A percentile compares a stretch with the other conserved stretches of the same genome.
phyloP scores from a whole-genome alignment of 352 stramenopile genomes.

The Thalassiosira hispida region DNA sequence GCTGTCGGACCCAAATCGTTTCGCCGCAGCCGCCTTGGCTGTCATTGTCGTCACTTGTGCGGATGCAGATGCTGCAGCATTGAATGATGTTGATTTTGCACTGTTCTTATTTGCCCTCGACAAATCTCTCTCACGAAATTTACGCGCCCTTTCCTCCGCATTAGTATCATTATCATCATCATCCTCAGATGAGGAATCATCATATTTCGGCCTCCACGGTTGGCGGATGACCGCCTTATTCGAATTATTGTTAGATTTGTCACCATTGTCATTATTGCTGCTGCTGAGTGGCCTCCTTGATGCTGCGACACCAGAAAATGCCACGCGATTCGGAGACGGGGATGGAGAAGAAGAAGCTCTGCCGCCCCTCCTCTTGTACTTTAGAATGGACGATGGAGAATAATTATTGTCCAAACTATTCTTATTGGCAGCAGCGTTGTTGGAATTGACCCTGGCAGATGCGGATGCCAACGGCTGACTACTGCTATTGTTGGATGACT shows the following conservation, averaged over 20 bases:
- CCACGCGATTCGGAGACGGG: not conserved
- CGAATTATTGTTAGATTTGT: too few relatives aligned
- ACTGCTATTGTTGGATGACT: not conserved
- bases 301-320: not conserved
- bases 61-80: not conserved
- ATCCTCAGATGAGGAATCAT: not conserved
- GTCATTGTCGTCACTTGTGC: slow-evolving; percentile 10
- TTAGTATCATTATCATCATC: not conserved
- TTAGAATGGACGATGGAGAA: slow-evolving; percentile 2
- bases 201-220: too few relatives aligned
- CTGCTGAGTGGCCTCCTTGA: not conserved
- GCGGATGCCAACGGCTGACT: not conserved
- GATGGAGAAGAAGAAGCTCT: not conserved
- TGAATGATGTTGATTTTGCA: not conserved
- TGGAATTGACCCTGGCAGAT: slow-evolving; percentile 14
- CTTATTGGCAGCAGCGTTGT: not conserved
- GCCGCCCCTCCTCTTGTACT: not conserved
- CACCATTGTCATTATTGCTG: not conserved
- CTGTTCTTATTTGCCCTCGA: not conserved
- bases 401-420: not conserved
- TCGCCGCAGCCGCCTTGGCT: not conserved
- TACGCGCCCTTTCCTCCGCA: too few relatives aligned
- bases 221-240: too few relatives aligned
- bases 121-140: not conserved
- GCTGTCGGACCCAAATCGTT: slow-evolving; percentile 7